Conservation (phyloP, 164 flowering plant species). For the Aristolochia contorta region DNA sequence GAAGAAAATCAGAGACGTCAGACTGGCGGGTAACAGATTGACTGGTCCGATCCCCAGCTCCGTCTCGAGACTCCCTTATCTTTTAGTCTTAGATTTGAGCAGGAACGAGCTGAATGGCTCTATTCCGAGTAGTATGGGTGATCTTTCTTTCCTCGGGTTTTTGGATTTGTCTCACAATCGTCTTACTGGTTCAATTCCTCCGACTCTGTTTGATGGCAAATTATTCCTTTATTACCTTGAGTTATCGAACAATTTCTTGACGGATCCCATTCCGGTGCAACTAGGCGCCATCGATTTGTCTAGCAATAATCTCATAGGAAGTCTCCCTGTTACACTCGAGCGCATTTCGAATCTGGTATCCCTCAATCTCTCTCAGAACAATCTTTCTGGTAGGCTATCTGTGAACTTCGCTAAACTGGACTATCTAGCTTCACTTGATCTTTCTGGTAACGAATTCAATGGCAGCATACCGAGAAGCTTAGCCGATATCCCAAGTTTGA, state of each 20-base stretch:
- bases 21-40: constrained; percentile 39
- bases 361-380: constrained; percentile 61
- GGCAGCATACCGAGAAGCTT: constrained; percentile 52
- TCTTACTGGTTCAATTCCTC: constrained; percentile 52
- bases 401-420: constrained; percentile 28
- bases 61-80: constrained; percentile 44
- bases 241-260: constrained; percentile 48
- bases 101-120: constrained; percentile 56
- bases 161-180: constrained; percentile 67
- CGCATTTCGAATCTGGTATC: constrained; percentile 44
- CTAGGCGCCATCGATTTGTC: constrained; percentile 63
- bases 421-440: constrained; percentile 42
- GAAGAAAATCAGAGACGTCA: constrained; percentile 35
- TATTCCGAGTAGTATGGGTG: constrained; percentile 42
- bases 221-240: constrained; percentile 41
- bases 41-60: constrained; percentile 47
- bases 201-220: constrained; percentile 28
- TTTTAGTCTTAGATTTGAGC: constrained; percentile 44
- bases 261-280: constrained; percentile 47
- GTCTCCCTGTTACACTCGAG: constrained; percentile 36
- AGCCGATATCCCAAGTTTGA: constrained; percentile 32
- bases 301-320: constrained; percentile 55
- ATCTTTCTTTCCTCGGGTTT: constrained; percentile 24
- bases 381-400: constrained; percentile 42
- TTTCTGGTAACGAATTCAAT: constrained; percentile 45